phyloP scores from a whole-genome alignment of 495 filamentous ascomycete genomes.

The Xylaria flabelliformis region DNA sequence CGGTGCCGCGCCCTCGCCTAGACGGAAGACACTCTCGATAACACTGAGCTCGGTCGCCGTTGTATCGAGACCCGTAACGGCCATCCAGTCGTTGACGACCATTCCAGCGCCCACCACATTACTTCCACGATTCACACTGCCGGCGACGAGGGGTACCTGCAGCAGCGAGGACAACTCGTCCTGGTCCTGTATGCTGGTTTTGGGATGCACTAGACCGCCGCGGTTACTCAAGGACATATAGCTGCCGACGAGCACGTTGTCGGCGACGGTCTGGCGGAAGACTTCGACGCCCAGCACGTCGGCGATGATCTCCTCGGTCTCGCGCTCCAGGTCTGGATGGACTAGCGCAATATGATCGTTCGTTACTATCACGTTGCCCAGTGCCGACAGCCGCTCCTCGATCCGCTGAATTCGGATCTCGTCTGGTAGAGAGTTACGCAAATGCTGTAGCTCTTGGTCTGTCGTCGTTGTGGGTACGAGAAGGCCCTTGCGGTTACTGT shows the following conservation, averaged over 20 bases:
- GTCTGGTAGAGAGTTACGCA: conserved; percentile 92
- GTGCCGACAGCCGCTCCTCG: conserved; percentile 93
- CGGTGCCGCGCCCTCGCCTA: conserved; percentile 86
- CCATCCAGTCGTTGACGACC: conserved; percentile 99
- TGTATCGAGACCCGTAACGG: conserved; percentile 94
- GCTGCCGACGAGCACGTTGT: conserved; percentile 92
- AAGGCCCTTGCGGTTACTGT: conserved; percentile 91
- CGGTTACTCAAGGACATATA: conserved; percentile 98
- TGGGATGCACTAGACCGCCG: conserved; percentile 95
- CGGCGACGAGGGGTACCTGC: conserved; percentile 94
- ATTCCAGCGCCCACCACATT: conserved; percentile 96
- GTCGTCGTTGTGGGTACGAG: conserved; percentile 95
- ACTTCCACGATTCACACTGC: conserved; percentile 88
- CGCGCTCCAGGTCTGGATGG: conserved; percentile 95
- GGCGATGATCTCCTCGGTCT: conserved; percentile 94
- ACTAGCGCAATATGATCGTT: conserved; percentile 97
- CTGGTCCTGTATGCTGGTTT: conserved; percentile 95
- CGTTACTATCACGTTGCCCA: conserved; percentile 94
- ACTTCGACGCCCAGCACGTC: conserved; percentile 98
- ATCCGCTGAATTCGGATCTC: conserved; percentile 88
- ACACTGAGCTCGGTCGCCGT: conserved; percentile 97
- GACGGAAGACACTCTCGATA: conserved; percentile 90
- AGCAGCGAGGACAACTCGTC: conserved; percentile 93
- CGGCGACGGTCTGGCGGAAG: conserved; percentile 95
- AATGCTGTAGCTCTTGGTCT: conserved; percentile 96